Evolutionary conservation across 768 basidiomycete species (phyloP).

Genomic region (Paxillus ammoniavirescens): DNA sequence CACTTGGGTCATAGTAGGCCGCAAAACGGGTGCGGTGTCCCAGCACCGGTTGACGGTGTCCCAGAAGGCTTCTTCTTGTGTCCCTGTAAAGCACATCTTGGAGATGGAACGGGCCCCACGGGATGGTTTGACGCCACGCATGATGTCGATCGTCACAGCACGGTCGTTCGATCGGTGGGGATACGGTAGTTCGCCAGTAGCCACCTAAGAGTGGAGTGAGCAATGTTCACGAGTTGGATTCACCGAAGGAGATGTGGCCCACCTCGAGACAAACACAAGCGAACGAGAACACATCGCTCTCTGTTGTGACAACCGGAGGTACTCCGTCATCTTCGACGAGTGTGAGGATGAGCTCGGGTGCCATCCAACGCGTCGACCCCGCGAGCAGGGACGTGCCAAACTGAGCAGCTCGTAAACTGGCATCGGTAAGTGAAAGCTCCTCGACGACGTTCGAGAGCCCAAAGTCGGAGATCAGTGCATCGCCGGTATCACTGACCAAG

Average conservation of each 20-base stretch:
- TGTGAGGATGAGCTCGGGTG: slow-evolving; percentile 53
- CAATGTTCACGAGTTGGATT: neutral
- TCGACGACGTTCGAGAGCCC: slow-evolving; percentile 58
- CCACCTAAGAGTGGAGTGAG: slow-evolving; percentile 36
- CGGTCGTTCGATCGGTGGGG: slow-evolving; percentile 53
- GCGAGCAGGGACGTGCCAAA: slow-evolving; percentile 31
- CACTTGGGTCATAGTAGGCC: slow-evolving; percentile 46
- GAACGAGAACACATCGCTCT: slow-evolving; percentile 61
- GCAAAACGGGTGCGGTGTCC: slow-evolving; percentile 33
- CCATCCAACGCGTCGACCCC: slow-evolving; percentile 40
- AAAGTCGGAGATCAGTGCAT: slow-evolving; percentile 60
- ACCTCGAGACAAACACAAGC: slow-evolving; percentile 61
- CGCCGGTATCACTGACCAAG: slow-evolving; percentile 49
- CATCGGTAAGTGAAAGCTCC: slow-evolving; percentile 41
- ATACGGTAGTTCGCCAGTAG: slow-evolving; percentile 51
- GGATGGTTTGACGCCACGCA: slow-evolving; percentile 50
- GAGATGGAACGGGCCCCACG: slow-evolving; percentile 27
- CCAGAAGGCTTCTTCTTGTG: slow-evolving; percentile 41
- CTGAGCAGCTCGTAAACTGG: slow-evolving; percentile 20
- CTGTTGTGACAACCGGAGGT: slow-evolving; percentile 45
- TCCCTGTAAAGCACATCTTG: slow-evolving; percentile 12
- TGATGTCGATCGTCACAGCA: slow-evolving; percentile 53
- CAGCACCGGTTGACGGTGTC: slow-evolving; percentile 46
- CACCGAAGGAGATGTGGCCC: neutral
- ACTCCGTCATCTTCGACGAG: slow-evolving; percentile 46